Evolutionary conservation across 495 filamentous ascomycete genomes (phyloP).

Genomic region (Achaetomiella virescens): DNA sequence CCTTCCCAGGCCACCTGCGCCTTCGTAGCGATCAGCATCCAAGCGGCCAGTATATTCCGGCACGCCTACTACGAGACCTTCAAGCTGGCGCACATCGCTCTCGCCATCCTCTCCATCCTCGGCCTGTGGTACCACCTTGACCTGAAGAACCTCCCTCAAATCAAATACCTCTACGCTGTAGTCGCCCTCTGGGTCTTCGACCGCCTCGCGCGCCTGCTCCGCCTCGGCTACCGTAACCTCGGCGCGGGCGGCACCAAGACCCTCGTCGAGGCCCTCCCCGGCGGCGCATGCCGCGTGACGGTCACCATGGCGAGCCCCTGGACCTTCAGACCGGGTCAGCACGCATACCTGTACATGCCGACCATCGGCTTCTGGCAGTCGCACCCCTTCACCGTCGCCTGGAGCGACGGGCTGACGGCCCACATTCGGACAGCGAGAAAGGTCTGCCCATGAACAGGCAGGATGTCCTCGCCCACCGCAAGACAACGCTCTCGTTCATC

Average conservation of each 20-base stretch:
- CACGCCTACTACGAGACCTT: conserved; percentile 92
- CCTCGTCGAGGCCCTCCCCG: conserved; percentile 57
- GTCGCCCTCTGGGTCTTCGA: conserved; percentile 62
- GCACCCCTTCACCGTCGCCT: conserved; percentile 62
- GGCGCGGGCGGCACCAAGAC: conserved; percentile 54
- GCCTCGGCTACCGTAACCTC: conserved; percentile 60
- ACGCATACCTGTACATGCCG: conserved; percentile 79
- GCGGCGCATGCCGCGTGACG: conserved; percentile 61
- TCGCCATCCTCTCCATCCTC: conserved; percentile 56
- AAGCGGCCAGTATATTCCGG: conserved; percentile 68
- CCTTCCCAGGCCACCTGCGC: conserved; percentile 45
- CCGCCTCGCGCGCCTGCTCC: conserved; percentile 49
- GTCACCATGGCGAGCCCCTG: conserved; percentile 73
- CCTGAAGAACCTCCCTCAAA: conserved; percentile 54
- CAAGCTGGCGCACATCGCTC: conserved; percentile 68
- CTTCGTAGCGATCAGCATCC: conserved; percentile 58
- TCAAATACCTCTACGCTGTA: conserved; percentile 54
- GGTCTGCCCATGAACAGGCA: conserved; percentile 48
- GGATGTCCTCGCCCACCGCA: conserved; percentile 48
- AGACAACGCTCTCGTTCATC: conserved; percentile 70
- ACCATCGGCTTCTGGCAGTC: conserved; percentile 62
- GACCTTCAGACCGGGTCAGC: conserved; percentile 66
- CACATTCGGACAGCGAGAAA: conserved; percentile 40
- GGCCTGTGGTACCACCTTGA: conserved; percentile 66
- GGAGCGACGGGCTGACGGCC: conserved; percentile 49